phyloP scores from a whole-genome alignment of 1,139 yeast species.

The Fermentozyma sake region DNA sequence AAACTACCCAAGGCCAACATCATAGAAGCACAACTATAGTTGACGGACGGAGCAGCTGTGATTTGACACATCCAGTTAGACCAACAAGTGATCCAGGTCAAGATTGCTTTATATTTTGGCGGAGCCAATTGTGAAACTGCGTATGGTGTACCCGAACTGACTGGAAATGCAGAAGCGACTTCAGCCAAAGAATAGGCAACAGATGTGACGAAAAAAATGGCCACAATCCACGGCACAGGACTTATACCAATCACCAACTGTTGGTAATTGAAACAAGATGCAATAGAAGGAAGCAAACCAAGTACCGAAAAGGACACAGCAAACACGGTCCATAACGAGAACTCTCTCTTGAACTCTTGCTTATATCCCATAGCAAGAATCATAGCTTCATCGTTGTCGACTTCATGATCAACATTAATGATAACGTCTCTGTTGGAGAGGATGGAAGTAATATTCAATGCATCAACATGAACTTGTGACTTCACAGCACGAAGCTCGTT shows the following conservation, averaged over 20 bases:
- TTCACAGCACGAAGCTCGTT: constrained; percentile 21
- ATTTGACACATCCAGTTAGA: constrained; percentile 47
- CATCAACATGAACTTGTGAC: constrained; percentile 40
- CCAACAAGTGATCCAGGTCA: constrained; percentile 36
- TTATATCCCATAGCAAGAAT: constrained; percentile 66
- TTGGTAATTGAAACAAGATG: constrained; percentile 51
- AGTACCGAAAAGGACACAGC: constrained; percentile 71
- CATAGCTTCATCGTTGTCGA: constrained; percentile 51
- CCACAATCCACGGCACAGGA: constrained; percentile 54
- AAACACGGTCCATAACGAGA: constrained; percentile 56
- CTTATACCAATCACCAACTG: constrained; percentile 49
- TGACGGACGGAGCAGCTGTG: constrained; percentile 62
- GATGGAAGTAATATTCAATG: constrained; percentile 33
- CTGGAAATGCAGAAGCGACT: constrained; percentile 46
- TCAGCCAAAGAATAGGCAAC: constrained; percentile 50
- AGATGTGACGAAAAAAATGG: constrained; percentile 43
- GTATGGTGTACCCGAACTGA: constrained; percentile 46
- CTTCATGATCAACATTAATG: constrained; percentile 43
- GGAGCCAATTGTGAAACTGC: constrained; percentile 53
- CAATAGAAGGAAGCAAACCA: constrained; percentile 69
- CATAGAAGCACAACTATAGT: constrained; percentile 57
- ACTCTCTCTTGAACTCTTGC: constrained; percentile 70
- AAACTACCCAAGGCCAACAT: constrained; percentile 50
- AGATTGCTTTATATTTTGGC: constrained; percentile 46
- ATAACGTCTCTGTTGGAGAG: constrained; percentile 36